These are phyloP conservation scores for Astrocystis sublimbata DNA, from an alignment of 495 filamentous ascomycete species.

Conservation along the genomic window DNA sequence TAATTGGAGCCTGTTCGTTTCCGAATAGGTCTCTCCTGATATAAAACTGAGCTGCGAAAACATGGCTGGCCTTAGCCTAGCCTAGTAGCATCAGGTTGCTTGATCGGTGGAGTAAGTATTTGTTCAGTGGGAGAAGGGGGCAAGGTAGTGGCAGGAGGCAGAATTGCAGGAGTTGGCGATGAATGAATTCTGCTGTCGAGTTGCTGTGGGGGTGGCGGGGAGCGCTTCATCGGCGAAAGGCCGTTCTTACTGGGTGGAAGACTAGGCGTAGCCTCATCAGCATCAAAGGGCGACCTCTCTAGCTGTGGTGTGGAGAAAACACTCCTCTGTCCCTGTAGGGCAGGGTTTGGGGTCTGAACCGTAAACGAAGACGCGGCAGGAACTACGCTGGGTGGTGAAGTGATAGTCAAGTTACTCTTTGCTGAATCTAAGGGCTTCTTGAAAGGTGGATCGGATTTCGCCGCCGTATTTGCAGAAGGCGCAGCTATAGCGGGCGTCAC, in stretches of 20 bases:
- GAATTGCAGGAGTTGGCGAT: conserved; percentile 40
- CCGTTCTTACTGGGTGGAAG: conserved; percentile 62
- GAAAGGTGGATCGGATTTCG: conserved; percentile 25
- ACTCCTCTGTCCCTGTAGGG: conserved; percentile 12
- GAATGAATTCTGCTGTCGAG: conserved; percentile 22
- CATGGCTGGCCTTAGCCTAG: conserved; percentile 20
- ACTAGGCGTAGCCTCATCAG: conserved; percentile 33
- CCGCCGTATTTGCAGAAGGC: conserved; percentile 19
- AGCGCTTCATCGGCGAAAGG: conserved; percentile 76
- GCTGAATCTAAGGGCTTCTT: conserved; percentile 29
- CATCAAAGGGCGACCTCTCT: conserved; percentile 16
- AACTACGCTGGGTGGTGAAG: conserved; percentile 24
- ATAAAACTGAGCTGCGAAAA: conserved; percentile 18
- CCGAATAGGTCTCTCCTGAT: conserved; percentile 16
- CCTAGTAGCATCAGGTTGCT: conserved; percentile 40
- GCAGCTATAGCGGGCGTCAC: conserved; percentile 27
- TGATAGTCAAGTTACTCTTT: conserved; percentile 23
- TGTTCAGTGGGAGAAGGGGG: conserved; percentile 54
- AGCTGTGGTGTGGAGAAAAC: conserved; percentile 32
- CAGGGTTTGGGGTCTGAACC: conserved; percentile 22
- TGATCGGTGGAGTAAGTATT: conserved; percentile 52
- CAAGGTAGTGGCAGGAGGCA: conserved; percentile 54
- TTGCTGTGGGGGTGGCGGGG: conserved; percentile 46
- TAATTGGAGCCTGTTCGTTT: too few relatives aligned
- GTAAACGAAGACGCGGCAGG: conserved; percentile 21